Base-by-base conservation (phyloP, 768 basidiomycete genomes). In the Obba rivulosa region DNA sequence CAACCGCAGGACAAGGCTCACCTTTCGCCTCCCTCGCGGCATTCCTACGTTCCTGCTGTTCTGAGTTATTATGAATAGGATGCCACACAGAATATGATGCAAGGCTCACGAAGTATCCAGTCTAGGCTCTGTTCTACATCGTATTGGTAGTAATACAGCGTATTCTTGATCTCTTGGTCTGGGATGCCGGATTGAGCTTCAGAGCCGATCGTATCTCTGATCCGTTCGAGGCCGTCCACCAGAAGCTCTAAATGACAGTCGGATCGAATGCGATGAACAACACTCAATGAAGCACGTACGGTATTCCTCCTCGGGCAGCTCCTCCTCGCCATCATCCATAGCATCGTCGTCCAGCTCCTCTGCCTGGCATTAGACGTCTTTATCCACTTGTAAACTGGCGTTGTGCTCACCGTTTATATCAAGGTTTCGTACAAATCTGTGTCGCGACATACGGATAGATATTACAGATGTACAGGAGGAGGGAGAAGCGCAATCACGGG, bases 91-190 rank as follows among this genome's bases (percentile, higher is more conserved):
- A 40, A 42, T 22, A 10, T 11, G 28, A 23, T 34, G 23, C 7
- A 25, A 13, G 3, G 71, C 84, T 54, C 52, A 92, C 92, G 85
- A 34, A 86, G 56, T 22, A 90, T 71, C 79, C 82, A 90, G 25
- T 79, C 69, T 9, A 95, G 67, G 16, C 87, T 81, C 63, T 83
- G 76, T 28, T 91, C 81, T 14, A 87, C 75, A 60, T 95, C 83
- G 57, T 95, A 97, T 65, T 87, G 88, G 58, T 71, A 80, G 58
- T 98, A 82, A 87, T 92, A 98, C 40, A 98, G 71, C 0, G 78
- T 73, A 53, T 91, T 86, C 60, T 77, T 79, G 62, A 99, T 87
- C 43, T 81, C 74, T 28, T 71, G 66, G 63, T 95, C 89, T 37
- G 85, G 74, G 39, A 95, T 67, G 7, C 82, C 86, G 25, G 83